phyloP scores from a whole-genome alignment of 352 stramenopile genomes.

The Phytopythium litorale region DNA sequence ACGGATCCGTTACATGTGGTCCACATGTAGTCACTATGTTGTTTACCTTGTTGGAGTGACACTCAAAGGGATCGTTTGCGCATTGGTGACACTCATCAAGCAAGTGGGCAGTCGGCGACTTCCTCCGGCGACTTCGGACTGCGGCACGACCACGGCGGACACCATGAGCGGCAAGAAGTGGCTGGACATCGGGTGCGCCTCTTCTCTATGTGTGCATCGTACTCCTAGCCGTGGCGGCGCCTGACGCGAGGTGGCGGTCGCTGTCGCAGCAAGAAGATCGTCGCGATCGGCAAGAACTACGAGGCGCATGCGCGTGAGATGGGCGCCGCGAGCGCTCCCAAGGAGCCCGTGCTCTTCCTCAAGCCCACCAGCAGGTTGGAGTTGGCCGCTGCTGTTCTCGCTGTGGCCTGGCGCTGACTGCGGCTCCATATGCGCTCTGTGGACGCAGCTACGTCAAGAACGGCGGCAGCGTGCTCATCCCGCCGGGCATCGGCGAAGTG shows the following conservation, averaged over 20 bases:
- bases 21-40: too few relatives aligned
- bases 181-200: conserved; percentile 39
- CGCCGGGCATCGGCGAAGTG: conserved; percentile 64
- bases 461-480: conserved; percentile 54
- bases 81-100: too few relatives aligned
- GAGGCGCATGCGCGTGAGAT: conserved; percentile 80
- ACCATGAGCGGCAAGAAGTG: conserved; percentile 49
- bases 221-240: background rate
- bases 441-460: conserved; percentile 50
- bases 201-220: too few relatives aligned
- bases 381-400: background rate
- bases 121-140: too few relatives aligned
- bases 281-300: conserved; percentile 86
- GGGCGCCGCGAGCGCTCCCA: conserved; percentile 52
- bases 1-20: too few relatives aligned
- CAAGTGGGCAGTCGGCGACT: too few relatives aligned
- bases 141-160: background rate
- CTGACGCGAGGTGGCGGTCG: background rate
- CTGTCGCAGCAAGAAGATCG: conserved; percentile 64
- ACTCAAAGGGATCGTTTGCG: too few relatives aligned
- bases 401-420: background rate
- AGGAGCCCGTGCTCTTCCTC: conserved; percentile 77
- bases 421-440: background rate
- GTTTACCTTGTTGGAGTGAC: too few relatives aligned
- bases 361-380: conserved; percentile 66